These are phyloP conservation scores for Colletotrichum phormii DNA, from an alignment of 2,329 filamentous ascomycete species.

Conservation along the genomic window DNA sequence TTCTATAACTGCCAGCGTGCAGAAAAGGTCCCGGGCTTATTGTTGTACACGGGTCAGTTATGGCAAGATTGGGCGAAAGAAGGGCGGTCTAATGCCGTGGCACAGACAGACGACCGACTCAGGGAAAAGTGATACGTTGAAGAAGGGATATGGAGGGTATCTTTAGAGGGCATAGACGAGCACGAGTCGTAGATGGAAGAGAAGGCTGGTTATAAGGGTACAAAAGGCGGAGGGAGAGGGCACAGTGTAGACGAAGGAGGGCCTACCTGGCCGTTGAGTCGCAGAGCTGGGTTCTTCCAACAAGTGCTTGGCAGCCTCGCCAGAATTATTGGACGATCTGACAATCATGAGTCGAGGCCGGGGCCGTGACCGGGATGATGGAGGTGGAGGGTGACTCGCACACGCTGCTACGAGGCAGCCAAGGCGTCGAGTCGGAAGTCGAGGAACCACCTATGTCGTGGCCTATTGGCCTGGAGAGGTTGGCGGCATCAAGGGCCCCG, in stretches of 20 bases:
- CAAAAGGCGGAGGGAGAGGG: not conserved
- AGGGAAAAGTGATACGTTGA: slow-evolving; percentile 1
- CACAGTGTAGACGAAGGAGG: not conserved
- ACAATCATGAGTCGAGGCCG: slow-evolving; percentile 21
- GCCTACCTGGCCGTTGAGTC: not conserved
- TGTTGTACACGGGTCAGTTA: slow-evolving; percentile 13
- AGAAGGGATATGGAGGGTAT: slow-evolving; percentile 17
- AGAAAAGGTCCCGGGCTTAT: not conserved
- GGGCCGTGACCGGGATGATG: not conserved
- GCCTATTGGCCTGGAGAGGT: slow-evolving; percentile 2
- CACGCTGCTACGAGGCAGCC: slow-evolving; percentile 22
- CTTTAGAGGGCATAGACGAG: not conserved
- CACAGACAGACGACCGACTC: slow-evolving; percentile 23
- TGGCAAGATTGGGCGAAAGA: not conserved
- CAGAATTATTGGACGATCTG: slow-evolving; percentile 17
- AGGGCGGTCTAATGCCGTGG: not conserved
- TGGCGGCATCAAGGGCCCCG: not conserved
- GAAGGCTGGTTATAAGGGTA: slow-evolving; percentile 15
- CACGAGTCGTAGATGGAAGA: slow-evolving; percentile 23
- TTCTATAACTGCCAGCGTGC: slow-evolving; percentile 6
- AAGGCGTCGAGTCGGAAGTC: slow-evolving; percentile 18
- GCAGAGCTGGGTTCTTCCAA: not conserved
- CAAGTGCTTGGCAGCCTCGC: slow-evolving; percentile 23
- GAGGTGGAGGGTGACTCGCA: not conserved
- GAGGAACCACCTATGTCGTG: not conserved